Evolutionary conservation across 495 filamentous ascomycete genomes (phyloP).

Genomic region (Penicillium robsamsonii): DNA sequence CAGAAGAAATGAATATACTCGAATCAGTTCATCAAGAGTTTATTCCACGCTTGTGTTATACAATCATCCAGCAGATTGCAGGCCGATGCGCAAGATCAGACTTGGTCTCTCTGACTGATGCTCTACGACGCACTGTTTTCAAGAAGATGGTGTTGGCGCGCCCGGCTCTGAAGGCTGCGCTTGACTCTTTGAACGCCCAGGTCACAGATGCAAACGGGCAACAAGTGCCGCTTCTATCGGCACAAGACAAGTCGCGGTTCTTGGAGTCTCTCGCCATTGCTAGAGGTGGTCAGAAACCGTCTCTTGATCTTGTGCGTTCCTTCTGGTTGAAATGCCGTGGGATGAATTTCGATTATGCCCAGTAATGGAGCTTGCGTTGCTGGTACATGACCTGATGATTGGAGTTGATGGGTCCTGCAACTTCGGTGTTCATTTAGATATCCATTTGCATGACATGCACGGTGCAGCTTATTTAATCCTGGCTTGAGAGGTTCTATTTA

Average conservation of each 20-base stretch:
- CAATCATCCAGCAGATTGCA: constrained; percentile 65
- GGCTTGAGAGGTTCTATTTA: background rate
- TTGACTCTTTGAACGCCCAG: constrained; percentile 49
- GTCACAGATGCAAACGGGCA: constrained; percentile 31
- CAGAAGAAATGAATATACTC: constrained; percentile 45
- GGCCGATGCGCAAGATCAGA: constrained; percentile 76
- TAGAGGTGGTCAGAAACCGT: constrained; percentile 54
- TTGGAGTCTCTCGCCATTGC: constrained; percentile 48
- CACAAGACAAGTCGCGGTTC: constrained; percentile 37
- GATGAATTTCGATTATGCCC: constrained; percentile 61
- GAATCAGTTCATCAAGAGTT: constrained; percentile 55
- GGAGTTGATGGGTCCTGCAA: constrained; percentile 14
- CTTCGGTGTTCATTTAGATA: constrained; percentile 15
- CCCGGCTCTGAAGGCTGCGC: constrained; percentile 56
- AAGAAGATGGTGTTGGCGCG: constrained; percentile 63
- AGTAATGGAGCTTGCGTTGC: constrained; percentile 19
- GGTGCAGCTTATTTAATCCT: constrained; percentile 2
- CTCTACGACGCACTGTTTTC: constrained; percentile 71
- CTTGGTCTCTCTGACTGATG: constrained; percentile 70
- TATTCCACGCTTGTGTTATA: constrained; percentile 57
- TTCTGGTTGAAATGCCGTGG: constrained; percentile 73
- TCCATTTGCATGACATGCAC: constrained; percentile 17
- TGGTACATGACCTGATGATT: constrained; percentile 11
- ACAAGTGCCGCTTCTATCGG: constrained; percentile 22
- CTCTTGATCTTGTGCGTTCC: constrained; percentile 58